phyloP scores from a whole-genome alignment of 1,139 yeast species.

The Magnusiomyces paraingens region DNA sequence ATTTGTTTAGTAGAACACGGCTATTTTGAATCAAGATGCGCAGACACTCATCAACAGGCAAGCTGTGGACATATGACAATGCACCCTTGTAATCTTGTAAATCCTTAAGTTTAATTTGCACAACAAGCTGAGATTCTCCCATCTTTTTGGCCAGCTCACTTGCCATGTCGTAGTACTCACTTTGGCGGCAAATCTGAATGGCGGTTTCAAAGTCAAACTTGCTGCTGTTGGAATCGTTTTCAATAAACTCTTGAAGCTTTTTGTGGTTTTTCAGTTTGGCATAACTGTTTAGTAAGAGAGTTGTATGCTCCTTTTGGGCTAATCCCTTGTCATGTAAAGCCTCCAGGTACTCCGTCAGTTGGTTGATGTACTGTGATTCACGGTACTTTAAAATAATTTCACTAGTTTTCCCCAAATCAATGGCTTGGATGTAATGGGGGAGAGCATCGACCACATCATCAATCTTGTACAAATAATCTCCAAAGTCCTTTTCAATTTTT shows the following conservation, averaged over 20 bases:
- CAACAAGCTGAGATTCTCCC: constrained; percentile 69
- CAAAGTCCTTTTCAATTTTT: constrained; percentile 58
- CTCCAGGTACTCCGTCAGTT: constrained; percentile 60
- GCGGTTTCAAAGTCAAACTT: constrained; percentile 65
- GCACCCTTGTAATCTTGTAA: constrained; percentile 58
- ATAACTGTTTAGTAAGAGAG: constrained; percentile 72
- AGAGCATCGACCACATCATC: constrained; percentile 66
- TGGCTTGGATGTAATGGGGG: constrained; percentile 54
- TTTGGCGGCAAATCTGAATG: constrained; percentile 68
- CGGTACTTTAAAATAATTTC: constrained; percentile 76
- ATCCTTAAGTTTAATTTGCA: constrained; percentile 67
- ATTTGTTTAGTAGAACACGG: constrained; percentile 52
- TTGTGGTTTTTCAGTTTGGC: constrained; percentile 66
- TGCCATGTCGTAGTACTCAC: constrained; percentile 64
- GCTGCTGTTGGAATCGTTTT: constrained; percentile 35
- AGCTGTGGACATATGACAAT: constrained; percentile 58
- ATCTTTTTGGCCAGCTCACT: constrained; percentile 63
- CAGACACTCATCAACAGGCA: constrained; percentile 73
- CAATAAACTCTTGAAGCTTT: constrained; percentile 55
- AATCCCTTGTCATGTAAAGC: constrained; percentile 46
- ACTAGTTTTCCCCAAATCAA: constrained; percentile 50
- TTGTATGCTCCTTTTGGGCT: constrained; percentile 73
- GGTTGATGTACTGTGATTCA: constrained; percentile 70
- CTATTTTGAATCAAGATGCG: constrained; percentile 64
- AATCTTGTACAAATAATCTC: constrained; percentile 60